Conservation (phyloP, 2,329 filamentous ascomycete species). For the Cryphonectria radicalis region DNA sequence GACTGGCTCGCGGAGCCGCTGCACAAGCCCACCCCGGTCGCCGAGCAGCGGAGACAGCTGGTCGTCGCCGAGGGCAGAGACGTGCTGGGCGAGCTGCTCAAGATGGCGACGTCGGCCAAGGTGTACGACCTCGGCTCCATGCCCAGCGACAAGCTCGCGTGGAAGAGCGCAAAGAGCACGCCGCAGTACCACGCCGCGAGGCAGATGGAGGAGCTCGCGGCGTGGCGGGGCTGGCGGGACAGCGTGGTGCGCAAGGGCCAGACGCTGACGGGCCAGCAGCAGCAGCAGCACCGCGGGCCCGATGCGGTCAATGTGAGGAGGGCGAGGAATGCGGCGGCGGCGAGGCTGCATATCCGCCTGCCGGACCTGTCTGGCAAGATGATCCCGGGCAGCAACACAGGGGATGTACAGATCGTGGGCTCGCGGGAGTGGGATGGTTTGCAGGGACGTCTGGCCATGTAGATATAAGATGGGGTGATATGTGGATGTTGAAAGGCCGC, state of each 20-base stretch:
- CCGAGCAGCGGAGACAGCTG: constrained; percentile 54
- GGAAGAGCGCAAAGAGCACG: constrained; percentile 67
- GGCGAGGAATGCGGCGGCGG: constrained; percentile 42
- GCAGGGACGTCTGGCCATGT: constrained; percentile 47
- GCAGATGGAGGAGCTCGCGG: constrained; percentile 67
- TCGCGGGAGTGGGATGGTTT: constrained; percentile 60
- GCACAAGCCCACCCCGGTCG: constrained; percentile 46
- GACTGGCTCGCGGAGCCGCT: constrained; percentile 71
- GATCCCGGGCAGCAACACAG: constrained; percentile 39
- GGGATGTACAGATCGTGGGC: constrained; percentile 56
- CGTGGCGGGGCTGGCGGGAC: constrained; percentile 63
- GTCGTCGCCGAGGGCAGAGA: constrained; percentile 66
- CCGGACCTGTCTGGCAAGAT: constrained; percentile 52
- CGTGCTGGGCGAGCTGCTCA: constrained; percentile 66
- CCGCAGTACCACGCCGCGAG: constrained; percentile 69
- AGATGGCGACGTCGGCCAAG: constrained; percentile 59
- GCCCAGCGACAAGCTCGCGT: constrained; percentile 64
- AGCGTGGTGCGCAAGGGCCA: constrained; percentile 58
- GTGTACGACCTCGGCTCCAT: constrained; percentile 63
- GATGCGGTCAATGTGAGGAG: constrained; percentile 36
- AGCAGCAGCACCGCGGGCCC: constrained; percentile 30
- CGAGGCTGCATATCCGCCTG: constrained; percentile 56
- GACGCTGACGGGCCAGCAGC: constrained; percentile 40
- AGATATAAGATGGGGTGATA: neutral
- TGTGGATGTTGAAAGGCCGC: neutral